Base-by-base conservation (phyloP, 1,139 yeast genomes). In the Yamadazyma dendronema region DNA sequence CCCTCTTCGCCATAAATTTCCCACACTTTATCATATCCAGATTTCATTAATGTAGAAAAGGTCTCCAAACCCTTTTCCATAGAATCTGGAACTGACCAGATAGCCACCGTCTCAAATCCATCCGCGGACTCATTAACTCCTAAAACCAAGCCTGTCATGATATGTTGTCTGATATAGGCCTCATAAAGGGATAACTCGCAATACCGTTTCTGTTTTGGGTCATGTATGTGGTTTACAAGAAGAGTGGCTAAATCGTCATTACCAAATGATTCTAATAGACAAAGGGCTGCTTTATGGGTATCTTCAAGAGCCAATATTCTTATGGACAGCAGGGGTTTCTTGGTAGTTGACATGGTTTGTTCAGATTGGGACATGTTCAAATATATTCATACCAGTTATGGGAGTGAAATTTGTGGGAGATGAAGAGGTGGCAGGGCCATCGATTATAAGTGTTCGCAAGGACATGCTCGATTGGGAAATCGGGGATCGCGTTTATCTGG, bases 21-120 rank as follows among this genome's bases (percentile, higher is more conserved):
- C 66, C 80, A 74, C 40, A 76, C 63, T 54, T 67, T 67, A 41
- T 72, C 78, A 61, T 73, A 77, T 4, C 86, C 86, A 7, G 83
- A 62, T 45, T 75, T 68, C 62, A 79, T 65, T 43, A 80, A 60
- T 22, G 77, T 76, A 34, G 66, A 52, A 49, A 73, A 74, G 33
- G 73, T 67, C 39, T 73, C 76, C 37, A 77, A 66, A 1, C 83
- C 77, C 19, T 54, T 56, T 4, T 52, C 59, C 8, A 51, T 53
- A 6, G 73, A 66, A n/a, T 57, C 72, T 4, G 86, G 86, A 12
- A 69, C 65, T 31, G 81, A 65, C 85, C 86, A 81, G 27, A 79
- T 57, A 8, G 82, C 77, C 19, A 81, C 82, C 4, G 84, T 79
- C 55, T 81, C 85, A 54, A 75, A 81, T 10, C 64, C 66, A 9